Base-by-base conservation (phyloP, 1,284 basidiomycete genomes). In the Ceratobasidium sp. region DNA sequence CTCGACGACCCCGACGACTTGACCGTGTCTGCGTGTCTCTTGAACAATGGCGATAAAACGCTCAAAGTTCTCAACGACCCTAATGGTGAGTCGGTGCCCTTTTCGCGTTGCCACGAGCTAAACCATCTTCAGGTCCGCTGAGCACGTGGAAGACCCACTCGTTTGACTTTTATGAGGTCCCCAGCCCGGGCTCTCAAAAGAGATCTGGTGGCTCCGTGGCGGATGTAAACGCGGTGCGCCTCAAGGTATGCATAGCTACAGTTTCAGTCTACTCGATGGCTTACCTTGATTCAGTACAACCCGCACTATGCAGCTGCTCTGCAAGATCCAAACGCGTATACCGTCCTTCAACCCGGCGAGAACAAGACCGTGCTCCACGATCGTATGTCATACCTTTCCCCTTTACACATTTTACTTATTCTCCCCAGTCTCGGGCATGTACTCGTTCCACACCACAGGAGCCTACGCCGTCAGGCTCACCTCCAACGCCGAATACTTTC, bases 21-120 rank as follows among this genome's bases (percentile, higher is more conserved):
- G 57, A 68, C 66, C 13, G 73, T 77, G 25, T 25, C 52, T 46
- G 15, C 65, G 19, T 56, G 37, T 25, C 56, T 77, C 40, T 19
- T 68, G 32, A 77, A 77, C 54, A 77, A 52, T 11, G 77, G 77
- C 9, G 40, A 62, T n/a, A 59, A 54, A 43, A 51, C 52, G 2
- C 67, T 77, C n/a, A 77, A 68, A 29, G 25, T 77, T 29, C 64
- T 69, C 51, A 76, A 77, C 15, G 73, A 75, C 17, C 73, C 71
- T 19, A 77, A 77, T 46, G 73, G 71, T 61, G 37, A 59, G 62
- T 65, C 22, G 62, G n/a, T 54, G 11, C 54, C 8, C 3, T 9
- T 19, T 13, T 13, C 56, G 19, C 19, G 40, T n/a, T 25, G 51
- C 19, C 25, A 22, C 13, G 62, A 25, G 62, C 69, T 49, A 49